A percentile compares a stretch with the other conserved stretches of the same genome.
Conservation (phyloP, 1,139 yeast genomes). For the Yamadazyma kanchanaburiensis region DNA sequence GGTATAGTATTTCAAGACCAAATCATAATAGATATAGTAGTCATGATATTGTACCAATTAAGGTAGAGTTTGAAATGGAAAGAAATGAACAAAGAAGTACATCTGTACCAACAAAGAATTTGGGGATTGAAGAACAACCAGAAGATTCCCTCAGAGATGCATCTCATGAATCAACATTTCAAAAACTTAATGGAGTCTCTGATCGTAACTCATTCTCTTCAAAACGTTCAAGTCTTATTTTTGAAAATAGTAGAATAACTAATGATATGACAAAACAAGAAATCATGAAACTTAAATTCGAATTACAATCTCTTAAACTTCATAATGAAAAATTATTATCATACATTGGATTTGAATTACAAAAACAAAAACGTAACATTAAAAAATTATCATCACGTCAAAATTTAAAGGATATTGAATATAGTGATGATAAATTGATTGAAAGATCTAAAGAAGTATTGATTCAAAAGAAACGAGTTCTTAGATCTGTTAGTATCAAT, state of each 20-base stretch:
- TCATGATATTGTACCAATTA: conserved; percentile 44
- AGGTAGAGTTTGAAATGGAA: conserved; percentile 43
- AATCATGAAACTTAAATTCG: conserved; percentile 50
- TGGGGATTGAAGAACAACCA: conserved; percentile 11
- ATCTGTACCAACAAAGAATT: conserved; percentile 23
- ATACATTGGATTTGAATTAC: conserved; percentile 56
- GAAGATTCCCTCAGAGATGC: conserved; percentile 7
- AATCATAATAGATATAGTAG: conserved; percentile 41
- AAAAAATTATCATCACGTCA: conserved; percentile 40
- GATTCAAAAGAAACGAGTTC: conserved; percentile 43
- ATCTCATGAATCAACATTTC: conserved; percentile 9
- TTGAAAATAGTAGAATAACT: conserved; percentile 24
- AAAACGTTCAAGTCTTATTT: conserved; percentile 35
- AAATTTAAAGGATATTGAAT: conserved; percentile 33
- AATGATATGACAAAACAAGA: conserved; percentile 47
- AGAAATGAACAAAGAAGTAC: conserved; percentile 19
- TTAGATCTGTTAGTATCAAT: conserved; percentile 44
- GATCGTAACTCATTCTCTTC: conserved; percentile 17
- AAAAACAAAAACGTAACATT: conserved; percentile 45
- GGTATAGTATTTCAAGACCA: conserved; percentile 31
- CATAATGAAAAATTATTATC: conserved; percentile 57
- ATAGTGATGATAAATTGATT: conserved; percentile 54
- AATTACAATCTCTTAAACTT: conserved; percentile 49
- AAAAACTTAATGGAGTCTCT: conserved; percentile 10
- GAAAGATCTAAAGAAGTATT: conserved; percentile 40